Conservation (phyloP, 768 basidiomycete species). For the Dentipellis fragilis region DNA sequence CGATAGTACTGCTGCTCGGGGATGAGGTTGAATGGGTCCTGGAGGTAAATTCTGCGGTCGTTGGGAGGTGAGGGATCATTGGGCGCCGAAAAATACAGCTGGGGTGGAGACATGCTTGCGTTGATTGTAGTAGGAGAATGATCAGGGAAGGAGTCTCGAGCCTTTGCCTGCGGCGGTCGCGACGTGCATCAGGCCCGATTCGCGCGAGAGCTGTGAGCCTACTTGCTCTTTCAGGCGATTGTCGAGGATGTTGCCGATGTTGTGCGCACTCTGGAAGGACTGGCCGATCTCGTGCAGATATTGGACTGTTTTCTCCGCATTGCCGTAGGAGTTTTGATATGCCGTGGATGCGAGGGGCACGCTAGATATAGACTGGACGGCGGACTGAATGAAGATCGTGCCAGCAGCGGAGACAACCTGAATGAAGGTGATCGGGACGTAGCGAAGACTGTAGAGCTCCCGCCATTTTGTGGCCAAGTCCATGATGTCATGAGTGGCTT, state of each 20-base stretch:
- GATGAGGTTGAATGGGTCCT: no score
- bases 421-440: conserved; percentile 15
- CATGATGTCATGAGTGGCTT: conserved; percentile 12
- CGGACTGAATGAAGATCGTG: conserved; percentile 14
- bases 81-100: neutral
- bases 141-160: neutral
- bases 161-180: neutral
- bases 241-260: conserved; percentile 9
- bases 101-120: neutral
- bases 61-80: no score
- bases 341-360: conserved; percentile 6
- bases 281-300: conserved; percentile 11
- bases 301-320: conserved; percentile 1
- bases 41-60: no score
- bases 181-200: neutral
- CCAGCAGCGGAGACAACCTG: conserved; percentile 14
- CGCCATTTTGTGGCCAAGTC: conserved; percentile 11
- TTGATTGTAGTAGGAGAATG: neutral
- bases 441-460: conserved; percentile 7
- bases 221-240: conserved; percentile 11
- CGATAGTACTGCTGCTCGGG: no score
- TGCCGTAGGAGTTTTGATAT: conserved; percentile 4
- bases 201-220: conserved; percentile 6
- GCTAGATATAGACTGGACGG: conserved; percentile 13
- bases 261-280: conserved; percentile 9